Evolutionary conservation across 2,329 filamentous ascomycete species (phyloP), one percentile per base, ranked within the genome.

Genomic region (Alternaria postmessia): DNA sequence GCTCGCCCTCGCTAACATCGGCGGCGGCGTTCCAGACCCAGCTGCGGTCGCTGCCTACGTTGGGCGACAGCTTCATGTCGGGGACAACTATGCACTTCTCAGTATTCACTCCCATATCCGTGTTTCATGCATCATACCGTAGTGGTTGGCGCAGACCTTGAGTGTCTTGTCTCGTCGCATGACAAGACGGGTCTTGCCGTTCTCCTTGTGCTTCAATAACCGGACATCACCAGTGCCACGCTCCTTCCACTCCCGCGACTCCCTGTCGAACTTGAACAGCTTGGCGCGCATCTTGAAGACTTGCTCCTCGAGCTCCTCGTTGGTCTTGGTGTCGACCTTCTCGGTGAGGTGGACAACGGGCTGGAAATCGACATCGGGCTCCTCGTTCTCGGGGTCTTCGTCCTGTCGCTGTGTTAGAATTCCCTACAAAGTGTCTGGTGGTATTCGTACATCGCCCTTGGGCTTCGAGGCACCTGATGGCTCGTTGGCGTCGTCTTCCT

Each of bases 121-220:
- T 6, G 20, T 41, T 8, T 24, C 34, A 24, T 78, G 65, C 52
- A 41, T 51, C 91, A 76, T 89, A 97, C 94, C 90, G 84, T 99
- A 99, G 87, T 99, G 95, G 87, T 99, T 99, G 79, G 95, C 95
- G 90, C 95, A 99, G 83, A 99, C 95, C 88, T 99, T 99, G 84
- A 98, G 89, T 63, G 95, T 99, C 92, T 98, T 98, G 86, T 99
- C 95, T 80, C 95, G 89, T 81, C 95, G 91, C 95, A 99, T 99
- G 73, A 99, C 95, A 75, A 99, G 86, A 74, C 95, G 89, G 61
- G 94, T 97, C 90, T 98, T 98, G 83, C 91, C 89, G 81, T 97
- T 97, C 86, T 97, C 94, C 88, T 93, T 95, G 87, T 99, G 95
- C 89, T 97, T 98, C 79, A 99, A 86, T 81, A 99, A 87, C 77